Conservation (phyloP, 306 rosid species). For the Purshia tridentata region DNA sequence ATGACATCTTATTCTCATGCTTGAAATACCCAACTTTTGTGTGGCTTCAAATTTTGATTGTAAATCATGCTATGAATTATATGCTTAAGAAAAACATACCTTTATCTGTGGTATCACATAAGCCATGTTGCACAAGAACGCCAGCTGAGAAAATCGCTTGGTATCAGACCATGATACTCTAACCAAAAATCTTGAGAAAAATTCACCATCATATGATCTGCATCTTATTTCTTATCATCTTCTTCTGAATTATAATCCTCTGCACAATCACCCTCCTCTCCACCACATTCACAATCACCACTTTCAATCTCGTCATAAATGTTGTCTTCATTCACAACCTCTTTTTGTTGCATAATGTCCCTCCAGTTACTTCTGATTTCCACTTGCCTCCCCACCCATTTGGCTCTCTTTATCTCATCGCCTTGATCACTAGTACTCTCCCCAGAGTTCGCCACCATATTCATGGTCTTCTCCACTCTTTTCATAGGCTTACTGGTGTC, state of each 20-base stretch:
- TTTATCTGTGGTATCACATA: conserved; percentile 66
- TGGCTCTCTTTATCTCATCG: conserved; percentile 49
- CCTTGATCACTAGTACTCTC: conserved; percentile 26
- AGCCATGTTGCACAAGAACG: conserved; percentile 83
- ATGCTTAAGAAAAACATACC: conserved; percentile 39
- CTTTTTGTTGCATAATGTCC: conserved; percentile 36
- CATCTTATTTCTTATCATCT: conserved; percentile 26
- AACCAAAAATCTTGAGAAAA: conserved; percentile 61
- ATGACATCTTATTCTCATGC: neutral
- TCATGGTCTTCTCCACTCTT: conserved; percentile 28
- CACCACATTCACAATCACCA: conserved; percentile 50
- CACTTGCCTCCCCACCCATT: conserved; percentile 76
- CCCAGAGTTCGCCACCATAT: conserved; percentile 14
- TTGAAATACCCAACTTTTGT: neutral
- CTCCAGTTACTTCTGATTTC: conserved; percentile 69
- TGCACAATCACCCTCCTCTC: conserved; percentile 44
- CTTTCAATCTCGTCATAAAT: conserved; percentile 11
- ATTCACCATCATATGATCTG: conserved; percentile 26
- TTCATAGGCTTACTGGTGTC: conserved; percentile 45
- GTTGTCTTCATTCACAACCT: conserved; percentile 34
- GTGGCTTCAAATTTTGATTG: neutral
- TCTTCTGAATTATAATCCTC: conserved; percentile 48
- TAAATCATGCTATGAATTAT: neutral
- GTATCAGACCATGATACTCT: conserved; percentile 67
- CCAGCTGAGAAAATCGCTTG: conserved; percentile 57